phyloP scores from a whole-genome alignment of 805 yeast species.

The Lachancea fermentati region DNA sequence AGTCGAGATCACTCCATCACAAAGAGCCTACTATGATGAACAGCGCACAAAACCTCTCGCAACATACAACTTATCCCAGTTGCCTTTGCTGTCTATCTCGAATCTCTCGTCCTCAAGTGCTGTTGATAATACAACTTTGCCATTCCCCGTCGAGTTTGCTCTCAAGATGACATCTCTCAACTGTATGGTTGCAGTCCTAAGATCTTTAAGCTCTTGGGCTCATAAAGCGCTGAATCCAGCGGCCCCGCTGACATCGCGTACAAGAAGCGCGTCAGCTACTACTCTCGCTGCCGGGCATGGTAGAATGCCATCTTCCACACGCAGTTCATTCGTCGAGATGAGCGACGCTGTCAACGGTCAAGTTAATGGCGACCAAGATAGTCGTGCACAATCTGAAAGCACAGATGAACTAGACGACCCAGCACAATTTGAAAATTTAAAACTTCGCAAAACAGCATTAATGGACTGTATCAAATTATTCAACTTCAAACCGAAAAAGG shows the following conservation, averaged over 20 bases:
- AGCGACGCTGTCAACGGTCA: conserved; percentile 2
- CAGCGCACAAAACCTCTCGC: conserved; percentile 52
- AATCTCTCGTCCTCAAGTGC: conserved; percentile 40
- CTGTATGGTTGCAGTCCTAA: conserved; percentile 73
- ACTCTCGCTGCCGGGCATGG: conserved; percentile 4
- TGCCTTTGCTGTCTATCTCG: conserved; percentile 71
- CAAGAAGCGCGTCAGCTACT: conserved; percentile 5
- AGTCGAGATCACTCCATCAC: conserved; percentile 65
- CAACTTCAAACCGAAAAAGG: conserved; percentile 80
- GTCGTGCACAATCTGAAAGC: conserved; percentile 12
- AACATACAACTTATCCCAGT: conserved; percentile 64
- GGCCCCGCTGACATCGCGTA: conserved; percentile 6
- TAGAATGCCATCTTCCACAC: conserved; percentile 9
- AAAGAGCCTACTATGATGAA: conserved; percentile 52
- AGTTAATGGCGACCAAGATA: conserved; percentile 13
- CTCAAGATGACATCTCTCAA: conserved; percentile 76
- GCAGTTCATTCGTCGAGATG: conserved; percentile 6
- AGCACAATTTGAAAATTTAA: conserved; percentile 75
- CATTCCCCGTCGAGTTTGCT: conserved; percentile 74
- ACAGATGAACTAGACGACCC: conserved; percentile 58
- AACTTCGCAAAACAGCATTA: conserved; percentile 75
- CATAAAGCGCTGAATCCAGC: conserved; percentile 49
- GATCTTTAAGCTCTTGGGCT: conserved; percentile 83
- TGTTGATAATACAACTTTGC: conserved; percentile 14
- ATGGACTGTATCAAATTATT: conserved; percentile 74